Evolutionary conservation across 2,329 filamentous ascomycete species (phyloP), one percentile per base, ranked within the genome.

Genomic region (Talaromyces funiculosus): DNA sequence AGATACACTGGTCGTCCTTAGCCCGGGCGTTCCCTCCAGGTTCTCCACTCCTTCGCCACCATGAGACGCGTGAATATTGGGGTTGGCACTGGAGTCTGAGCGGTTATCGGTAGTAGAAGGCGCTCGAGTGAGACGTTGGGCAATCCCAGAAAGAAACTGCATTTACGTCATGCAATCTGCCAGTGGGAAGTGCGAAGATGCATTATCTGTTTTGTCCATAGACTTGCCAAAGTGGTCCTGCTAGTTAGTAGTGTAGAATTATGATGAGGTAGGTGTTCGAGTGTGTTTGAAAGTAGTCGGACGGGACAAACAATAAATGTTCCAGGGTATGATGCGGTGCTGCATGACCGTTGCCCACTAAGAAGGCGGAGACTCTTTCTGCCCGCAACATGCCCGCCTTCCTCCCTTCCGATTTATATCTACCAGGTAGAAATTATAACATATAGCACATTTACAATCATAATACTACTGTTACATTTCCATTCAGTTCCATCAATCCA

Each of bases 11-110:
- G 49, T 61, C 62, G 66, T 64, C 54, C 65, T 67, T 62, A 63
- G 55, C 58, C 64, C 63, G 66, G 66, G 66, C 63, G 61, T 62
- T 65, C 64, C 61, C 63, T 64, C 64, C 65, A 64, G 69, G 53
- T 31, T 62, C 37, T 59, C 37, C 33, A 57, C 61, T 42, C 65
- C 63, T 61, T 66, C 66, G 61, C 61, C 66, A 63, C 63, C 67
- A 70, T 68, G 60, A 59, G 67, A 66, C 60, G 63, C 59, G 47
- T 38, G 35, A 35, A 56, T 60, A 60, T 63, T 40, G 57, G 22
- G 54, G 62, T 43, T 31, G 54, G 59, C 38, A 43, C 33, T 33
- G 31, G 37, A 45, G 31, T 56, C 26, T 33, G 42, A n/a, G 40
- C 54, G 49, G 16, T 53, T 31, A 43, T 45, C 55, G 51, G 42